Conservation (phyloP, 1,284 basidiomycete species). For the Ustilago crameri region DNA sequence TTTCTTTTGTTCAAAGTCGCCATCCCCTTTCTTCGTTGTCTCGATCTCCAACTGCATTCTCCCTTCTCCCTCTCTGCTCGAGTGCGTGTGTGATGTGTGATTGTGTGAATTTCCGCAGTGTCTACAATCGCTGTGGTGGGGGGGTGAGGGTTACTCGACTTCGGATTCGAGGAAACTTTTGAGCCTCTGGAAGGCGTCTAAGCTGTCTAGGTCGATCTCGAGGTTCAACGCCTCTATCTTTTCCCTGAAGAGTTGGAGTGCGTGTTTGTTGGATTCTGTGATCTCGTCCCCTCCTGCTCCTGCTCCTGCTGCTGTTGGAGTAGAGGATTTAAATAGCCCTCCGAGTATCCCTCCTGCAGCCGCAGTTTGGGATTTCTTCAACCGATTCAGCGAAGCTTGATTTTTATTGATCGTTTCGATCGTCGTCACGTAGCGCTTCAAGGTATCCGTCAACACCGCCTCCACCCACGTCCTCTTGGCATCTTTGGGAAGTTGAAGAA, state of each 20-base stretch:
- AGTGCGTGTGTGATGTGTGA: neutral
- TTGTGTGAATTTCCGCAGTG: neutral
- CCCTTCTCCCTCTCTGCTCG: neutral
- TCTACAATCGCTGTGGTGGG: neutral
- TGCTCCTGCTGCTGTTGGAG: neutral
- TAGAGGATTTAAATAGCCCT: slow-evolving; percentile 12
- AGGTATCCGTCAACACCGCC: slow-evolving; percentile 28
- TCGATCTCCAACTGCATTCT: neutral
- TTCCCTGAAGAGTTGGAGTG: neutral
- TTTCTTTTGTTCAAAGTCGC: too few relatives aligned
- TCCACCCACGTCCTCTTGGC: slow-evolving; percentile 20
- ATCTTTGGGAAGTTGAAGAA: neutral
- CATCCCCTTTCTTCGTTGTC: neutral
- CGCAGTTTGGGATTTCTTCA: slow-evolving; percentile 48
- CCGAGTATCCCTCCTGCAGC: neutral
- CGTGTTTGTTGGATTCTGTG: slow-evolving; percentile 10
- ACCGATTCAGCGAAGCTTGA: slow-evolving; percentile 57
- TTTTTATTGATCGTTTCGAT: slow-evolving; percentile 62
- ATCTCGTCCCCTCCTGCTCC: neutral
- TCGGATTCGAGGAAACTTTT: slow-evolving; percentile 16
- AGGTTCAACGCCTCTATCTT: slow-evolving; percentile 7
- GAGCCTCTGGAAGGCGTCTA: slow-evolving; percentile 12
- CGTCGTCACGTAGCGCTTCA: slow-evolving; percentile 42
- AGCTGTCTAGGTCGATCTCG: slow-evolving; percentile 7
- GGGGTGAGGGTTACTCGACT: slow-evolving; percentile 2